These are phyloP conservation scores for Asterella californica DNA, from an alignment of 225 moss, liverwort and hornwort genomes.

Conservation along the genomic window DNA sequence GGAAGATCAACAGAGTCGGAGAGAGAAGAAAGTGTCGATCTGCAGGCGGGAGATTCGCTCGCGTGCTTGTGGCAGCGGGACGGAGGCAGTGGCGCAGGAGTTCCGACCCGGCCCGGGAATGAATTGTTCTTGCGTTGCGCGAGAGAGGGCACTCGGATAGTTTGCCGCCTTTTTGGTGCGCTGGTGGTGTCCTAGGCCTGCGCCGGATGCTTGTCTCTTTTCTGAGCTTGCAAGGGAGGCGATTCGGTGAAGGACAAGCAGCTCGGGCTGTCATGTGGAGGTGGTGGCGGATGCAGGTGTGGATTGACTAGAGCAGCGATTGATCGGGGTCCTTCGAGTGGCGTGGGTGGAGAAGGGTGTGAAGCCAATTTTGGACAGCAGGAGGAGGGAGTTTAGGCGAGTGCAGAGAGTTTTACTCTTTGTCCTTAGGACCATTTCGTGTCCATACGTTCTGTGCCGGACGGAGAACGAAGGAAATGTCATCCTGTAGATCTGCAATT, in stretches of 20 bases:
- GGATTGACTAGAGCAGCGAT: not conserved
- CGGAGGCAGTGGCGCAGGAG: not conserved
- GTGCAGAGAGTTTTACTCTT: not conserved
- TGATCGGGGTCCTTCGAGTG: not conserved
- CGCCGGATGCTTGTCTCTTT: not conserved
- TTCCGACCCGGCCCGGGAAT: not conserved
- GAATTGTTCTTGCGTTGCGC: not conserved
- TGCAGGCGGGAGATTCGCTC: not conserved
- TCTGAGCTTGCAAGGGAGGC: not conserved
- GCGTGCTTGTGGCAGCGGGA: not conserved
- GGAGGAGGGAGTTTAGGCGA: not conserved
- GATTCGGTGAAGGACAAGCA: not conserved
- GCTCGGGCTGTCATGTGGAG: too few species aligned
- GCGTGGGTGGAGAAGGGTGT: not conserved
- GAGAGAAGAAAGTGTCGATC: not conserved
- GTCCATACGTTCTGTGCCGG: not conserved
- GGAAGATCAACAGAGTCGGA: not conserved
- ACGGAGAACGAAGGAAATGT: conserved; percentile 5
- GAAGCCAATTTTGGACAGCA: conserved; percentile 13
- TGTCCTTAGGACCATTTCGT: not conserved
- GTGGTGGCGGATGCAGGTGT: not conserved
- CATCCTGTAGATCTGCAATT: conserved; percentile 9
- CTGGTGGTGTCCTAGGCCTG: not conserved
- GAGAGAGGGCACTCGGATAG: not conserved
- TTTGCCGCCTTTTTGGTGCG: not conserved